Evolutionary conservation across 1,284 basidiomycete genomes (phyloP), one percentile per base, ranked within the genome.

Genomic region (Pascua sp.): DNA sequence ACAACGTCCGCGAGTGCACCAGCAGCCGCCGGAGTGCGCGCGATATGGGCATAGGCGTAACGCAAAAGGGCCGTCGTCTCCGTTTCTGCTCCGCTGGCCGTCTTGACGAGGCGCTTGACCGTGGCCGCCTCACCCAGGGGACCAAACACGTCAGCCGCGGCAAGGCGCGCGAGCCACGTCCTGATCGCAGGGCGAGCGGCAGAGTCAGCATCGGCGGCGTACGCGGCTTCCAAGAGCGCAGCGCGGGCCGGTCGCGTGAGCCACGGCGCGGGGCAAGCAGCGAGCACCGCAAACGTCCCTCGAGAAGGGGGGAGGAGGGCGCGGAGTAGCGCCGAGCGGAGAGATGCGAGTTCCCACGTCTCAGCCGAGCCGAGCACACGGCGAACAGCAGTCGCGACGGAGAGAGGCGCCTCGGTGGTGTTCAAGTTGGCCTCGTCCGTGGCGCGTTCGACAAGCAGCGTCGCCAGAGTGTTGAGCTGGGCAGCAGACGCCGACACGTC

Each of bases 91-190:
- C 46, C 49, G 2, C 16, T 24, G 17, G 53, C 57, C 9, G 39
- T 54, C 46, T 53, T 53, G 18, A 59, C 44, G 4, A 63, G 42
- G 8, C 36, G 41, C 44, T 59, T 59, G 39, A 65, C 40, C n/a
- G 43, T 44, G 10, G 48, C 43, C 2, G 54, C 46, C 40, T 65
- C 63, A 2, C 42, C 32, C 1, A 58, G 55, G 0, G 60, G 60
- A 18, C 63, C 63, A 17, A 62, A 53, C 5, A 65, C 49, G 37
- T 56, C 61, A 5, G 45, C 42, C 11, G 47, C 39, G 7, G 57
- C 60, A 0, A 65, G 51, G 8, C 61, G 54, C 5, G 60, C 55
- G n/a, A 65, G 57, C 60, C 60, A 64, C 3, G 53, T 46, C 5
- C 63, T 51, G 40, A 64, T 60, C 0, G 51, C 54, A 1, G 46